Percentiles rank a stretch among this genome's conserved stretches.
phyloP scores from a whole-genome alignment of 1,284 basidiomycete species.

The Ganoderma lingzhi region DNA sequence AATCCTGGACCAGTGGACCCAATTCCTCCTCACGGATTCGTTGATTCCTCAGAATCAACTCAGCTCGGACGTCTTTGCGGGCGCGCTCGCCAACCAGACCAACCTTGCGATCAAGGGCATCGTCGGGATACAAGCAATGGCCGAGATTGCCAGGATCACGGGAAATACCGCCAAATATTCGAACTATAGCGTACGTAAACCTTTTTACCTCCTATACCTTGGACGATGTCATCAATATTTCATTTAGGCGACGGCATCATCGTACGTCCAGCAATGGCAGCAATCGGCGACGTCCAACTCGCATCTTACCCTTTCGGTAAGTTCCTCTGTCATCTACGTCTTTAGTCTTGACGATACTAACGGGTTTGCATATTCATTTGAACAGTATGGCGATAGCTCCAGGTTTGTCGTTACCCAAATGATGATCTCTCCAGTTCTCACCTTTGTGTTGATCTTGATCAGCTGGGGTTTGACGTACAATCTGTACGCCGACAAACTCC shows the following conservation, averaged over 20 bases:
- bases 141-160: slow-evolving; percentile 59
- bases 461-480: slow-evolving; percentile 77
- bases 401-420: background rate
- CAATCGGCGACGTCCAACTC: slow-evolving; percentile 56
- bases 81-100: slow-evolving; percentile 76
- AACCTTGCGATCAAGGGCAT: slow-evolving; percentile 85
- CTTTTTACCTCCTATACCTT: background rate
- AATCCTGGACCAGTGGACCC: slow-evolving; percentile 77
- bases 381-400: slow-evolving; percentile 54
- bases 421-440: background rate
- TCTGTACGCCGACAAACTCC: slow-evolving; percentile 68
- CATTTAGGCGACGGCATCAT: slow-evolving; percentile 57
- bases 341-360: background rate
- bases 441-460: background rate
- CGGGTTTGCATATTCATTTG: background rate
- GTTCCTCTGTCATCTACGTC: background rate
- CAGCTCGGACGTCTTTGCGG: slow-evolving; percentile 79
- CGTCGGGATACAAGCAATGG: slow-evolving; percentile 76
- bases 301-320: slow-evolving; percentile 61
- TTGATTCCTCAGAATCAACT: slow-evolving; percentile 68
- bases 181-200: slow-evolving; percentile 64
- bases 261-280: slow-evolving; percentile 65
- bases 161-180: slow-evolving; percentile 55
- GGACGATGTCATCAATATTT: background rate
- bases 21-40: slow-evolving; percentile 72